Evolutionary conservation across 2,329 filamentous ascomycete genomes (phyloP).

Genomic region (Westerdykella ornata): DNA sequence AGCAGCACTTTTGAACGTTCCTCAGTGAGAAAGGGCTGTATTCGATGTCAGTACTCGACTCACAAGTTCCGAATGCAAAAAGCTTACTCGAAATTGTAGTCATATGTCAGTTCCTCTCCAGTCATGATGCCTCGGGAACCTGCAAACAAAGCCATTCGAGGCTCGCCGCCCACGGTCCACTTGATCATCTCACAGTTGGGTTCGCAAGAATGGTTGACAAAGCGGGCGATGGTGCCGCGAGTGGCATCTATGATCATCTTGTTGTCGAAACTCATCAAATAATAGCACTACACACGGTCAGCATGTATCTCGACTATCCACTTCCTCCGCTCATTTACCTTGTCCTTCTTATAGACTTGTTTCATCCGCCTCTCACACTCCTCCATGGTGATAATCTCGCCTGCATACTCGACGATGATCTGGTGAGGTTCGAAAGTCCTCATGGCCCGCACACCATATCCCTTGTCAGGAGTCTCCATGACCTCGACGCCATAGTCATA

Average conservation of each 20-base stretch:
- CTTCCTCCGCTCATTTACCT: slow-evolving; percentile 51
- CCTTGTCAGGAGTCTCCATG: slow-evolving; percentile 79
- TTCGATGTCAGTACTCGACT: slow-evolving; percentile 6
- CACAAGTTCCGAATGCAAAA: not conserved
- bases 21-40: slow-evolving; percentile 46
- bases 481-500: slow-evolving; percentile 94
- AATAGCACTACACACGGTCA: slow-evolving; percentile 66
- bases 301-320: slow-evolving; percentile 1
- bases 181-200: slow-evolving; percentile 98
- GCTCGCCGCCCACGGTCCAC: slow-evolving; percentile 89
- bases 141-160: slow-evolving; percentile 93
- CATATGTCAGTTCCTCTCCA: slow-evolving; percentile 92
- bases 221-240: slow-evolving; percentile 89
- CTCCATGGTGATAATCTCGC: slow-evolving; percentile 91
- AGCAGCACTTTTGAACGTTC: slow-evolving; percentile 58
- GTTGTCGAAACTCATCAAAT: slow-evolving; percentile 97
- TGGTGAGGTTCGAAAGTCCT: slow-evolving; percentile 80
- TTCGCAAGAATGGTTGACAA: slow-evolving; percentile 95
- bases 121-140: slow-evolving; percentile 85
- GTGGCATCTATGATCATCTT: slow-evolving; percentile 98
- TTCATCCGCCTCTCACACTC: slow-evolving; percentile 94
- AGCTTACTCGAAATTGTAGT: slow-evolving; percentile 66
- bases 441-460: slow-evolving; percentile 86
- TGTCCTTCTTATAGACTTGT: slow-evolving; percentile 85
- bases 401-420: slow-evolving; percentile 97